Evolutionary conservation across 805 yeast species (phyloP).

Genomic region (Lipomyces sp.): DNA sequence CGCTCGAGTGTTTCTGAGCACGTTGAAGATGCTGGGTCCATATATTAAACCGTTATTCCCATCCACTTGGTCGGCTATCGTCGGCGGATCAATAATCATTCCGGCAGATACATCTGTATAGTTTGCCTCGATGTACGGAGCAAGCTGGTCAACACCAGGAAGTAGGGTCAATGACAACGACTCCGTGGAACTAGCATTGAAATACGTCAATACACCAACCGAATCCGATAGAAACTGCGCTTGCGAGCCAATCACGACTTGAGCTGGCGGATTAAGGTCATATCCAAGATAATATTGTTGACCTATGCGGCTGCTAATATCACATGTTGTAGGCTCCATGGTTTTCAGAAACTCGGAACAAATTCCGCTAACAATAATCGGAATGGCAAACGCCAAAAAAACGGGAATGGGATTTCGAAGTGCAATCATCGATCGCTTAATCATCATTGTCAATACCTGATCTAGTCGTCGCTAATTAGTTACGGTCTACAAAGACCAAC

Average conservation of each 20-base stretch:
- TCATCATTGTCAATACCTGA: constrained; percentile 17
- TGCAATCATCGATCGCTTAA: constrained; percentile 13
- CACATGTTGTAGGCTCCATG: constrained; percentile 2
- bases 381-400: constrained; percentile 4
- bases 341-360: constrained; percentile 3
- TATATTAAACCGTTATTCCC: constrained; percentile 28
- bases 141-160: constrained; percentile 30
- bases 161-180: background rate
- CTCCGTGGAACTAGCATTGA: background rate
- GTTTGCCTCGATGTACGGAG: constrained; percentile 31
- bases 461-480: background rate
- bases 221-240: background rate
- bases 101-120: constrained; percentile 41
- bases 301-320: background rate
- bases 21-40: constrained; percentile 40
- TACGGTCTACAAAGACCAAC: background rate
- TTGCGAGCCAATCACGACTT: background rate
- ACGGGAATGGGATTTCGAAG: constrained; percentile 15
- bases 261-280: background rate
- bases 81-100: constrained; percentile 35
- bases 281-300: background rate
- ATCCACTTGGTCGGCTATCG: constrained; percentile 40
- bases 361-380: constrained; percentile 13
- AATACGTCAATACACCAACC: background rate
- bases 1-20: constrained; percentile 40